phyloP scores from a whole-genome alignment of 495 filamentous ascomycete species.

The Parathielavia appendiculata region DNA sequence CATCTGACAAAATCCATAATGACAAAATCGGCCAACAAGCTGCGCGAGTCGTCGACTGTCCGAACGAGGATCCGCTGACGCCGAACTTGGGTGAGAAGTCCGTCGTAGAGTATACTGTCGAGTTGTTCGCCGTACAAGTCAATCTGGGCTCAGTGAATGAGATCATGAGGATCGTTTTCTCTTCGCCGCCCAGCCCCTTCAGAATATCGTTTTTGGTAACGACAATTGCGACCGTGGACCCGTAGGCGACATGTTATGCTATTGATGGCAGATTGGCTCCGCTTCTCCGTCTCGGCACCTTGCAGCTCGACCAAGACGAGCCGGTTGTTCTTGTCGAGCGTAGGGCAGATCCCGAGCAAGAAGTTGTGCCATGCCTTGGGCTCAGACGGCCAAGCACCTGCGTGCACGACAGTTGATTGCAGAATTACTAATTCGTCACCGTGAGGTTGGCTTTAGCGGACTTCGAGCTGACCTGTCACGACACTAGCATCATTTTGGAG shows the following conservation, averaged over 20 bases:
- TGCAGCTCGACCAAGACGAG: neutral
- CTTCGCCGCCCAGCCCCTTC: neutral
- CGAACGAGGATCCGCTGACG: neutral
- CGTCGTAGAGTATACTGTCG: neutral
- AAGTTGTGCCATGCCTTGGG: neutral
- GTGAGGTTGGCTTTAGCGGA: no score
- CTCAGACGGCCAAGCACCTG: neutral
- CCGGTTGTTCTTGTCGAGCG: neutral
- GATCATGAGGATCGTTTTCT: neutral
- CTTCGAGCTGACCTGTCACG: no score
- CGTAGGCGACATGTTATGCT: neutral
- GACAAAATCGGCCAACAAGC: neutral
- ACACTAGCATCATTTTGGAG: no score
- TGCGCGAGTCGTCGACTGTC: neutral
- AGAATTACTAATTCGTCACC: neutral
- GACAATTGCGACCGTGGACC: neutral
- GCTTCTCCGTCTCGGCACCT: neutral
- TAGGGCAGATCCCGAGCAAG: neutral
- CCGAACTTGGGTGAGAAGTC: neutral
- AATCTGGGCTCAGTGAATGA: neutral
- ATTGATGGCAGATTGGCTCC: neutral
- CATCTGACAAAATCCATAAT: neutral
- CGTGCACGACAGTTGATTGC: neutral
- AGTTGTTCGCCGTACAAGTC: neutral
- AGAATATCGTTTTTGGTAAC: neutral